These are phyloP conservation scores for Candida boleticola DNA, from an alignment of 805 yeast genomes.

Conservation along the genomic window DNA sequence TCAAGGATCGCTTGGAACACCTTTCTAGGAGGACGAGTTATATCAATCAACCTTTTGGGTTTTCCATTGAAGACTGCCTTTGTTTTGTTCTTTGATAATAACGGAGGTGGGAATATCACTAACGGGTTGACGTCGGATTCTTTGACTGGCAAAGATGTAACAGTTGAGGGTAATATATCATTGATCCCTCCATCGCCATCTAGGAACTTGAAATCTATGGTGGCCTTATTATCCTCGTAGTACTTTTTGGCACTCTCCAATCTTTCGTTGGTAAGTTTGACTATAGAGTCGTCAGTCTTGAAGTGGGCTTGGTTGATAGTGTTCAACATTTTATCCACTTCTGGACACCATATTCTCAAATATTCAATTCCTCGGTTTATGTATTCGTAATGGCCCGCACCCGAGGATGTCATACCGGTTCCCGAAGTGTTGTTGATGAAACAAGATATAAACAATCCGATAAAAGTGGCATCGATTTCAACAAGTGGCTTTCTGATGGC, in stretches of 20 bases:
- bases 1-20: slow-evolving; percentile 15
- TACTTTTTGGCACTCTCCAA: slow-evolving; percentile 1
- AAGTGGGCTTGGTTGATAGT: neutral
- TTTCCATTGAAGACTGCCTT: slow-evolving; percentile 24
- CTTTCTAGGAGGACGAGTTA: slow-evolving; percentile 21
- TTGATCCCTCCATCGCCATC: slow-evolving; percentile 1
- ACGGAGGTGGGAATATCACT: slow-evolving; percentile 30
- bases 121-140: slow-evolving; percentile 23
- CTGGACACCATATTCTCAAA: slow-evolving; percentile 34
- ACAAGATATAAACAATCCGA: slow-evolving; percentile 27
- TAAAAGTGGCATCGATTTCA: slow-evolving; percentile 33
- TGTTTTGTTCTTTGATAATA: slow-evolving; percentile 20
- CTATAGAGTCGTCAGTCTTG: neutral
- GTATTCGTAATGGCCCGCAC: slow-evolving; percentile 31
- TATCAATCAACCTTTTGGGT: slow-evolving; percentile 29
- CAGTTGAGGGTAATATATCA: slow-evolving; percentile 14
- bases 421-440: slow-evolving; percentile 25
- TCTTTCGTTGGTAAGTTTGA: neutral
- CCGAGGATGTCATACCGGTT: slow-evolving; percentile 19
- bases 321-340: slow-evolving; percentile 19
- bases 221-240: neutral
- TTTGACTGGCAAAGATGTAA: slow-evolving; percentile 7
- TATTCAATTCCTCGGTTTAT: slow-evolving; percentile 29
- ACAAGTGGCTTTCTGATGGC: slow-evolving; percentile 16
- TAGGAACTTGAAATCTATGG: neutral